phyloP scores from a whole-genome alignment of 75 land plant species.

The Sequoia sempervirens region DNA sequence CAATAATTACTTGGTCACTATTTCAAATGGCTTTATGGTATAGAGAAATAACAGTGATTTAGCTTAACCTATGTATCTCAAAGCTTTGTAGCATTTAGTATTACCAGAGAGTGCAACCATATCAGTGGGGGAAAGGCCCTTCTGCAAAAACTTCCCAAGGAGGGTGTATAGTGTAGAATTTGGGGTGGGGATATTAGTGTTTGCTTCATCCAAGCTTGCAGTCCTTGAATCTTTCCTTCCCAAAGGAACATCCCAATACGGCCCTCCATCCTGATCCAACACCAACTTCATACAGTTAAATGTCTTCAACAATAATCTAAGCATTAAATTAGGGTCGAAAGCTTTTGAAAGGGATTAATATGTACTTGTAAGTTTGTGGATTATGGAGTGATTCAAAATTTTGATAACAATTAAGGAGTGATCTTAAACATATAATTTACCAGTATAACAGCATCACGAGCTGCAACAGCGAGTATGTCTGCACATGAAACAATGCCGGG shows the following conservation, averaged over 20 bases:
- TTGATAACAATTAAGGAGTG: too few relatives aligned
- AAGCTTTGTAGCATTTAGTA: too few relatives aligned
- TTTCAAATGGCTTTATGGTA: too few relatives aligned
- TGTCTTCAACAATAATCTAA: too few relatives aligned
- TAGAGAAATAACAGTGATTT: too few relatives aligned
- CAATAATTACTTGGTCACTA: too few relatives aligned
- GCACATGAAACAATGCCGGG: conserved; percentile 13
- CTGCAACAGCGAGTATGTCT: conserved; percentile 8
- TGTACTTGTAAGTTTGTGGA: too few relatives aligned
- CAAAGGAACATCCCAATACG: conserved; percentile 72
- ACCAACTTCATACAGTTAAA: too few relatives aligned
- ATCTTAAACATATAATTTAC: not conserved
- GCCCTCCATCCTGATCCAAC: conserved; percentile 48
- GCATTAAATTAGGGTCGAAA: too few relatives aligned
- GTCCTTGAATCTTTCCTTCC: conserved; percentile 48
- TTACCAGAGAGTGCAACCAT: conserved; percentile 69
- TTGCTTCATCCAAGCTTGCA: conserved; percentile 23
- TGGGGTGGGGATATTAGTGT: conserved; percentile 43
- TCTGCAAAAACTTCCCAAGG: conserved; percentile 13
- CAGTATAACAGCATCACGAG: conserved; percentile 4
- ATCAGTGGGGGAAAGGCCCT: conserved; percentile 58
- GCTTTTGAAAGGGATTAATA: too few relatives aligned
- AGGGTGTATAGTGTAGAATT: conserved; percentile 34
- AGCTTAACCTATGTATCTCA: too few relatives aligned
- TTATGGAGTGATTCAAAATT: too few relatives aligned